Evolutionary conservation across 2,329 filamentous ascomycete genomes (phyloP), one percentile per base, ranked within the genome.

Genomic region (Colletotrichum liriopes): DNA sequence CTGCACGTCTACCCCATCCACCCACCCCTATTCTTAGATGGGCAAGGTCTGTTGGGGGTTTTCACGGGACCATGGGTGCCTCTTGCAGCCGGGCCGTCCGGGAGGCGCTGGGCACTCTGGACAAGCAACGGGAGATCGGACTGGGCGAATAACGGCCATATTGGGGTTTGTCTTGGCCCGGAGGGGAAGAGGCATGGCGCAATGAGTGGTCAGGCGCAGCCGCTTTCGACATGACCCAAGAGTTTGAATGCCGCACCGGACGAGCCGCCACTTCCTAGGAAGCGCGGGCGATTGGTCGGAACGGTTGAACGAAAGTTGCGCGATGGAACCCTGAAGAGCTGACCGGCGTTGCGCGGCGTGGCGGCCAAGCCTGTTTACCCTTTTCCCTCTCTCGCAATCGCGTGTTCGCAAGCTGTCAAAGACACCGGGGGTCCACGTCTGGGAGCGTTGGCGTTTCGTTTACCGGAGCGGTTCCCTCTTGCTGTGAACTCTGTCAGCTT

Each of bases 291-390:
- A 71, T 71, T 71, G 64, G 68, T 20, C 11, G 37, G 26, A 1
- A 23, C 8, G 18, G 6, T n/a, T 61, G 29, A 26, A 49, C 29
- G 23, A 23, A 26, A 39, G 39, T 49, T 62, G 67, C 20, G 56
- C 41, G 41, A 52, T 43, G 64, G 64, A 67, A 71, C 68, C 68
- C 26, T 71, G 68, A 16, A 62, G 56, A 71, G 64, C 64, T 71
- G 68, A 62, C 32, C 37, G 49, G 60, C 16, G 23, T 43, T 8
- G 12, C 55, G 32, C 23, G 18, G 23, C 47, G 23, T 9, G 45
- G 8, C 58, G 4, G 6, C 23, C 6, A 18, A 20, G 3, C 5
- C 8, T 26, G 20, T 41, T 47, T 51, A 26, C 23, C 12, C 56
- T 56, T 18, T 23, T 39, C 23, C 7, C 5, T 37, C 12, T 45